phyloP scores from a whole-genome alignment of 2,329 filamentous ascomycete species.

The Didymella pomorum region DNA sequence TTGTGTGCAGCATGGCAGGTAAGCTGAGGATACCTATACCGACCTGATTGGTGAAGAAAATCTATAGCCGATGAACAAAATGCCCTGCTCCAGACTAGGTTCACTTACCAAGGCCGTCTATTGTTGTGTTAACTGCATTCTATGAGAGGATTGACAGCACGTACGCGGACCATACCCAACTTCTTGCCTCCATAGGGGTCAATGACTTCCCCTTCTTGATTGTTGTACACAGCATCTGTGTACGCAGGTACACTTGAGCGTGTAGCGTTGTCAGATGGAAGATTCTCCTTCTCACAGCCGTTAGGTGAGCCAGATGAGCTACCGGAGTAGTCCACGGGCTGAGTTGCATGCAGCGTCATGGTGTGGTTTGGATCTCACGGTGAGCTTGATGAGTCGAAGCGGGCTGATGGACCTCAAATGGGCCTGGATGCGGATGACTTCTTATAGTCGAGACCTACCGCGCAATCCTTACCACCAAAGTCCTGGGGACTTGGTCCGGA shows the following conservation, averaged over 20 bases:
- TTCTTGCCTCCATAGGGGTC: constrained; percentile 21
- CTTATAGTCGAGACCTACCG: background rate
- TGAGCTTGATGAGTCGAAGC: background rate
- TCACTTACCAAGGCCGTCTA: constrained; percentile 3
- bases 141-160: background rate
- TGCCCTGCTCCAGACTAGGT: too few species aligned
- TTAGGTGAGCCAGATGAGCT: background rate
- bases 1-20: constrained; percentile 27
- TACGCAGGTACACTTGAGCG: background rate
- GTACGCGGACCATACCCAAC: constrained; percentile 18
- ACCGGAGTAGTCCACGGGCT: background rate
- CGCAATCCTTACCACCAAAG: background rate
- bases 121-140: background rate
- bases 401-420: background rate
- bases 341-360: background rate
- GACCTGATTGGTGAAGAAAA: constrained; percentile 30
- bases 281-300: background rate
- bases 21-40: constrained; percentile 31
- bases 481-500: background rate
- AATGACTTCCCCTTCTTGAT: constrained; percentile 10
- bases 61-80: background rate
- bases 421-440: background rate
- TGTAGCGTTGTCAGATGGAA: background rate
- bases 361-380: background rate
- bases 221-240: background rate